Evolutionary conservation across 2,329 filamentous ascomycete species (phyloP).

Genomic region (Sarocladium kiliense): DNA sequence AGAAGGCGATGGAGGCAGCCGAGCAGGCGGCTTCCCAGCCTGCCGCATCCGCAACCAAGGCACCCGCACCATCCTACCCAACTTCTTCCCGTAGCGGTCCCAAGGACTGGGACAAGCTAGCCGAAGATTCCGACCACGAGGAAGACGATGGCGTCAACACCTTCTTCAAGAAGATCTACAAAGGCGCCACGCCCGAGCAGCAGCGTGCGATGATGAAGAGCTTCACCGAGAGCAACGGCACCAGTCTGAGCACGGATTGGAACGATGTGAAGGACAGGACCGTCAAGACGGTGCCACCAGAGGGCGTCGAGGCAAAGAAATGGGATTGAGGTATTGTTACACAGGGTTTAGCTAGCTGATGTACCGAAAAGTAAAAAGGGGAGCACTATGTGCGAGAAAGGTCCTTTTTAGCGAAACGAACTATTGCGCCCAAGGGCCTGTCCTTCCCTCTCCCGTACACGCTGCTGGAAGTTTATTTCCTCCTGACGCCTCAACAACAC

Average conservation of each 20-base stretch:
- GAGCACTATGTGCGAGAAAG: not conserved
- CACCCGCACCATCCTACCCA: conserved; percentile 60
- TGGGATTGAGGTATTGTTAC: conserved; percentile 39
- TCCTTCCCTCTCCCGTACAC: no score
- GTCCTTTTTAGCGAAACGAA: not conserved
- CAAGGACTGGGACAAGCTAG: conserved; percentile 89
- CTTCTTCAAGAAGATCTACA: conserved; percentile 91
- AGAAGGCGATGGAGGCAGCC: conserved; percentile 17
- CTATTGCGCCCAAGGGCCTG: no score
- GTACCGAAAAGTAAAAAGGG: not conserved
- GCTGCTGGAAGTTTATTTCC: no score
- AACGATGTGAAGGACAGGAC: conserved; percentile 66
- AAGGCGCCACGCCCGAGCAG: conserved; percentile 70
- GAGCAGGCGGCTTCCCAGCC: conserved; percentile 3
- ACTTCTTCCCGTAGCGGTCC: conserved; percentile 78
- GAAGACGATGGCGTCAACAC: conserved; percentile 61
- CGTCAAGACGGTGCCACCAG: conserved; percentile 69
- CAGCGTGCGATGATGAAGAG: conserved; percentile 97
- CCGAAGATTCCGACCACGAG: conserved; percentile 47
- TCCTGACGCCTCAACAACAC: no score
- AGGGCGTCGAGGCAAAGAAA: conserved; percentile 72
- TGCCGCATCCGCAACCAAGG: not conserved
- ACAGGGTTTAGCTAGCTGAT: conserved; percentile 8
- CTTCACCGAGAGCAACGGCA: conserved; percentile 90
- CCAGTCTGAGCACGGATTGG: conserved; percentile 90